Evolutionary conservation across 2,329 filamentous ascomycete species (phyloP), one percentile per base, ranked within the genome.

Genomic region (Trichophyton benhamiae): DNA sequence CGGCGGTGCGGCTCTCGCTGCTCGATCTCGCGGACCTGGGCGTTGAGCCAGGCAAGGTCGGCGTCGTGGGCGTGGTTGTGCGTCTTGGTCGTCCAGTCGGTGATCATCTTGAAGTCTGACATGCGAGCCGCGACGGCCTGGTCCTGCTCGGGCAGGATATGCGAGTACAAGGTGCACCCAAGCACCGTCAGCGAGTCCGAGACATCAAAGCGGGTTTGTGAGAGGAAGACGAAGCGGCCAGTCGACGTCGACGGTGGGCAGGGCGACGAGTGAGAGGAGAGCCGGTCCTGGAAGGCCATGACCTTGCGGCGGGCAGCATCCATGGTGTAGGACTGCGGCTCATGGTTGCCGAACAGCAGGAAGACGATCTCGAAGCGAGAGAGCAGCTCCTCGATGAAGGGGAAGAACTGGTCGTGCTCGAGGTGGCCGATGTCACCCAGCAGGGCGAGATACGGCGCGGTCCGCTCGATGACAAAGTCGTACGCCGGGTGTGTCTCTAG

Each of bases 291-390:
- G 61, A 68, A 68, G 15, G 36, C 60, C 7, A 25, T 42, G 52
- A 69, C 38, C 13, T 57, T 63, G 4, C 53, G 33, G 38, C 66
- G 66, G 20, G 65, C 63, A 3, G 41, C 9, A 15, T 63, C 59
- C 42, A 64, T 61, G 17, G 57, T 57, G 60, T 68, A 38, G 33
- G 65, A 61, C 63, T 79, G 81, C 0, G 79, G 70, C 65, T 83
- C 81, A 65, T 83, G 80, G 65, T 83, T 83, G 0, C 80, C 80
- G 0, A 76, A 68, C 1, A 83, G 72, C 27, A 80, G 73, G 42
- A 83, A 73, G 2, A 83, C 77, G 3, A 70, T 66, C 2, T 68
- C 68, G 65, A 81, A 83, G 9, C 72, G 68, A 0, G 52, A 7
- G 5, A 82, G 73, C 64, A 82, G 80, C 0, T 62, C 66, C 4